Evolutionary conservation across 1,284 basidiomycete species (phyloP), one percentile per base, ranked within the genome.

Genomic region (Vanrija sp.): DNA sequence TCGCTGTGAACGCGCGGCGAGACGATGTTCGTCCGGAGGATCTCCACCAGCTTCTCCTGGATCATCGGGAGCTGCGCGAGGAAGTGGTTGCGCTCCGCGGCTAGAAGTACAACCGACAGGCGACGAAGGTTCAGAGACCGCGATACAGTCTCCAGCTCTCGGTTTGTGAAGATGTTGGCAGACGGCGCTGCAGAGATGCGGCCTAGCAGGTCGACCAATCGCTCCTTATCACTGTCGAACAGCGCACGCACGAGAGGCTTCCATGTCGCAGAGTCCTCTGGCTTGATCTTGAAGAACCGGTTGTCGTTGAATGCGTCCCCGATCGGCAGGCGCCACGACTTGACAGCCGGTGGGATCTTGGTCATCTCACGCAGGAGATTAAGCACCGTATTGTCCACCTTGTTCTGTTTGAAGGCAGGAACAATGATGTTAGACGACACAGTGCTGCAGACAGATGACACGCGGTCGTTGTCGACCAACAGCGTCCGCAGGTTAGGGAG

Each of bases 1-100:
- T 98, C 95, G 61, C 88, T 88, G 68, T 95, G 90, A 0, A 98
- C 89, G 42, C 89, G 80, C 1, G 94, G 87, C 10, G 89, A 84
- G 1, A 88, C 80, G 15, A 86, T 83, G 54, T 86, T 88, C 45
- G 77, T 77, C 1, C 90, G 84, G 43, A 98, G 77, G 3, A 95
- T 84, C 61, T 98, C 96, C 8, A 98, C 96, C 18, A 99, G 79
- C 75, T 92, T 96, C 76, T 98, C 96, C 74, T 98, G 94, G 22
- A 99, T 90, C 41, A 82, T 83, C 3, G 96, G 96, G 24, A 99
- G 78, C 60, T 94, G 89, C 0, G 85, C 85, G 41, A 98, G 75
- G 77, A 90, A 96, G 47, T 89, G 85, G 69, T 98, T 93, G 72
- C 87, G 87, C 62, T 93, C 89, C 10, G 86, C 90, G 0, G 88